A percentile compares a stretch with the other conserved stretches of the same genome.
These are phyloP conservation scores for Boletus smithii DNA, from an alignment of 1,284 basidiomycete species.

Conservation along the genomic window DNA sequence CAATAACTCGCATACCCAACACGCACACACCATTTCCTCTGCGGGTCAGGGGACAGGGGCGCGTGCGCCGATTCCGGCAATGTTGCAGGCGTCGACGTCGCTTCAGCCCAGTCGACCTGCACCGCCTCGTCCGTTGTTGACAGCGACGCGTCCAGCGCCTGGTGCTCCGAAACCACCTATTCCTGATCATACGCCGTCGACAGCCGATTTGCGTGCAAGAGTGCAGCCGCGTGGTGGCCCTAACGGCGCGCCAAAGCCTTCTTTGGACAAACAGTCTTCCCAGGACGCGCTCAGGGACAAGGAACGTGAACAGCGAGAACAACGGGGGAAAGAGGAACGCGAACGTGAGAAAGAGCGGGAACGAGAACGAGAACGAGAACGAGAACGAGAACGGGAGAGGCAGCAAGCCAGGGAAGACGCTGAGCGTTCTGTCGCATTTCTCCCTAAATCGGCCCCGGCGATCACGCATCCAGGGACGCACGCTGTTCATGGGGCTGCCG, in stretches of 20 bases:
- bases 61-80: slow-evolving; percentile 34
- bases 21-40: slow-evolving; percentile 40
- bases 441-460: slow-evolving; percentile 54
- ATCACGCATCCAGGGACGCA: slow-evolving; percentile 27
- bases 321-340: slow-evolving; percentile 29
- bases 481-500: slow-evolving; percentile 45
- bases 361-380: slow-evolving; percentile 25
- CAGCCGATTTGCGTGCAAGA: slow-evolving; percentile 60
- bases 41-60: slow-evolving; percentile 13
- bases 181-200: slow-evolving; percentile 56
- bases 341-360: slow-evolving; percentile 33
- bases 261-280: slow-evolving; percentile 35
- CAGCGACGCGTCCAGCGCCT: slow-evolving; percentile 47
- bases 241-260: slow-evolving; percentile 33
- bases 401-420: slow-evolving; percentile 28
- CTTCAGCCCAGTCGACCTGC: slow-evolving; percentile 53
- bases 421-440: slow-evolving; percentile 42
- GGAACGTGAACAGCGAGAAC: slow-evolving; percentile 33
- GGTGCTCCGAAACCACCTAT: slow-evolving; percentile 43
- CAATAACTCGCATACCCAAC: slow-evolving; percentile 53
- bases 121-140: slow-evolving; percentile 49
- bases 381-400: slow-evolving; percentile 31
- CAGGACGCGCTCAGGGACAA: slow-evolving; percentile 27
- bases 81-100: slow-evolving; percentile 25
- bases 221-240: slow-evolving; percentile 55